Conservation (phyloP, 2,329 filamentous ascomycete species). For the Botrytis fabae region DNA sequence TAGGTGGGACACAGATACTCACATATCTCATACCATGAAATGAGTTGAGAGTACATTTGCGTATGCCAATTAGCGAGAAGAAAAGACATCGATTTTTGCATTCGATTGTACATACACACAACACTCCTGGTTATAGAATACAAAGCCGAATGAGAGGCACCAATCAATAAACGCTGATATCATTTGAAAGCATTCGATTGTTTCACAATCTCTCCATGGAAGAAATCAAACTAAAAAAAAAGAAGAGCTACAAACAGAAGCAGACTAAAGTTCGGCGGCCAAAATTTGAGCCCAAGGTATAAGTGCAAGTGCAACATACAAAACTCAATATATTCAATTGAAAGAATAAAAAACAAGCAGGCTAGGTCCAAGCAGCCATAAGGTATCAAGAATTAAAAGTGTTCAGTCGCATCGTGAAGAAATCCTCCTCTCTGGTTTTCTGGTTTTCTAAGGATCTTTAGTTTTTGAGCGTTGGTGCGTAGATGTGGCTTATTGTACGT, state of each 20-base stretch:
- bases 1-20: neutral
- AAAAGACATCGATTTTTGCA: neutral
- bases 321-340: neutral
- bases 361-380: neutral
- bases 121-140: neutral
- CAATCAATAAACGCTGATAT: neutral
- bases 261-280: neutral
- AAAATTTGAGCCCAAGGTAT: too few species aligned
- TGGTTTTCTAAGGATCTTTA: neutral
- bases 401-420: neutral
- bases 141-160: too few species aligned
- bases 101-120: neutral
- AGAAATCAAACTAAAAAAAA: too few species aligned
- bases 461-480: neutral
- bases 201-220: neutral
- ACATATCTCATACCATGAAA: neutral
- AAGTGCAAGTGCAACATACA: neutral
- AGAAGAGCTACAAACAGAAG: neutral
- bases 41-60: neutral
- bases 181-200: neutral
- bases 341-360: neutral
- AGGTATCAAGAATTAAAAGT: neutral
- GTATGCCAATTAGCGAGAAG: neutral
- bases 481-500: neutral
- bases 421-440: neutral